These are phyloP conservation scores for Globisporangium parvum DNA, from an alignment of 352 stramenopile species.

Conservation along the genomic window DNA sequence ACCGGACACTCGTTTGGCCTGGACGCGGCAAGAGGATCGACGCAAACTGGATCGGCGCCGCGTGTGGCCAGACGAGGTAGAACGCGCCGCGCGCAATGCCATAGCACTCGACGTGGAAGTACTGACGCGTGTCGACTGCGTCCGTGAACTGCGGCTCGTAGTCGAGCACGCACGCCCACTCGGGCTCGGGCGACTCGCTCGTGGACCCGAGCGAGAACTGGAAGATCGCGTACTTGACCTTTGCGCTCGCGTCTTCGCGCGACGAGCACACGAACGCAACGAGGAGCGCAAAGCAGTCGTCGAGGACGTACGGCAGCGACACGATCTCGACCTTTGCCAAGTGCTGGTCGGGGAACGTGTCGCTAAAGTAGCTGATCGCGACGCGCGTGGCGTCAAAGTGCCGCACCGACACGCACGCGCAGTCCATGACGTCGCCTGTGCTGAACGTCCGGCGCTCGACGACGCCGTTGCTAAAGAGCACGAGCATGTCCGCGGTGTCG, in stretches of 20 bases:
- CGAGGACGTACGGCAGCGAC: constrained; percentile 57
- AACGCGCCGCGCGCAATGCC: constrained; percentile 50
- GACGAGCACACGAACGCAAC: constrained; percentile 67
- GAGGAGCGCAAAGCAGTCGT: constrained; percentile 49
- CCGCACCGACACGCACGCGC: constrained; percentile 41
- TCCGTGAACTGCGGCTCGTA: constrained; percentile 61
- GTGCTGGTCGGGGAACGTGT: constrained; percentile 51
- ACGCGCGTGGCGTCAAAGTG: constrained; percentile 55
- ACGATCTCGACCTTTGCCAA: constrained; percentile 59
- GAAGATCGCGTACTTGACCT: constrained; percentile 68
- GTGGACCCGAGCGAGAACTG: constrained; percentile 43
- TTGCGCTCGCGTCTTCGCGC: constrained; percentile 22
- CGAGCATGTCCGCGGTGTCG: constrained; percentile 48
- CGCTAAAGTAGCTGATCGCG: constrained; percentile 66
- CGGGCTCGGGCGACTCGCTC: constrained; percentile 25
- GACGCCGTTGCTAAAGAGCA: constrained; percentile 61
- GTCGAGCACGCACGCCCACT: constrained; percentile 61
- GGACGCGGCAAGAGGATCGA: constrained; percentile 49
- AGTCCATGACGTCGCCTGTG: constrained; percentile 57
- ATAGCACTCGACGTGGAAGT: constrained; percentile 59
- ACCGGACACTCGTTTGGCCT: constrained; percentile 49
- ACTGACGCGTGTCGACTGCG: constrained; percentile 20
- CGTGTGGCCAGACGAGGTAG: constrained; percentile 65
- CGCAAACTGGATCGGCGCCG: constrained; percentile 52
- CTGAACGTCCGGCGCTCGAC: constrained; percentile 71